These are phyloP conservation scores for Phytophthora fragariae DNA, from an alignment of 352 stramenopile genomes.

Conservation along the genomic window DNA sequence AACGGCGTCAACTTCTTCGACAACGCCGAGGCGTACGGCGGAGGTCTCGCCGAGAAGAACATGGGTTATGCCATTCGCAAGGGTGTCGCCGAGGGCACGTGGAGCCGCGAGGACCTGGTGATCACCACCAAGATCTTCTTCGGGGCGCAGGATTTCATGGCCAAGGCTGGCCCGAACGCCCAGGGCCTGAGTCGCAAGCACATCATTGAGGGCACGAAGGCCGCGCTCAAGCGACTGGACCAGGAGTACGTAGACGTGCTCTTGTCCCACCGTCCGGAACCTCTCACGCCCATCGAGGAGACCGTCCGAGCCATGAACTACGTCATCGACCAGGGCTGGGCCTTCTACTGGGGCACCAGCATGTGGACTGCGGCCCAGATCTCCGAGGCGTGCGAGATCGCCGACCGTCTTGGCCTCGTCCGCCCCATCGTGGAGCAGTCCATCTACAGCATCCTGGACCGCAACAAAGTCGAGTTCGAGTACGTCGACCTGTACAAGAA, in stretches of 20 bases:
- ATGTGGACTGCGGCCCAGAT: conserved; percentile 55
- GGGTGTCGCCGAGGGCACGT: too few species aligned
- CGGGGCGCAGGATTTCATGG: conserved; percentile 20
- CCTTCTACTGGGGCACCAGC: conserved; percentile 18
- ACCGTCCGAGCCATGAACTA: too few species aligned
- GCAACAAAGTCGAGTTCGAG: conserved; percentile 35
- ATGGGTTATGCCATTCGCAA: too few species aligned
- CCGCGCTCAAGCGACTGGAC: conserved; percentile 50
- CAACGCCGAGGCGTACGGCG: too few species aligned
- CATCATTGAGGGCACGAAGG: conserved; percentile 54
- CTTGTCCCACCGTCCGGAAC: conserved; percentile 47
- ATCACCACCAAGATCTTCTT: conserved; percentile 73
- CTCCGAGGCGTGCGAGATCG: conserved; percentile 51
- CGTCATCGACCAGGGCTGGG: too few species aligned
- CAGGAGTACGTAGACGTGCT: conserved; percentile 59
- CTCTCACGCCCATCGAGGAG: conserved; percentile 30
- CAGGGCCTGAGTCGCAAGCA: background rate
- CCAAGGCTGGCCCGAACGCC: conserved; percentile 25
- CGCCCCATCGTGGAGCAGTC: conserved; percentile 55
- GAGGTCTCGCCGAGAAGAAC: too few species aligned
- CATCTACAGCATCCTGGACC: conserved; percentile 61
- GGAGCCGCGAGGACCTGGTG: conserved; percentile 56
- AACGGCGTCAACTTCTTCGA: conserved; percentile 73
- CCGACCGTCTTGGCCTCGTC: conserved; percentile 42
- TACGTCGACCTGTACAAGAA: conserved; percentile 50